phyloP scores from a whole-genome alignment of 164 flowering plant genomes.

The Berberis vulgaris region DNA sequence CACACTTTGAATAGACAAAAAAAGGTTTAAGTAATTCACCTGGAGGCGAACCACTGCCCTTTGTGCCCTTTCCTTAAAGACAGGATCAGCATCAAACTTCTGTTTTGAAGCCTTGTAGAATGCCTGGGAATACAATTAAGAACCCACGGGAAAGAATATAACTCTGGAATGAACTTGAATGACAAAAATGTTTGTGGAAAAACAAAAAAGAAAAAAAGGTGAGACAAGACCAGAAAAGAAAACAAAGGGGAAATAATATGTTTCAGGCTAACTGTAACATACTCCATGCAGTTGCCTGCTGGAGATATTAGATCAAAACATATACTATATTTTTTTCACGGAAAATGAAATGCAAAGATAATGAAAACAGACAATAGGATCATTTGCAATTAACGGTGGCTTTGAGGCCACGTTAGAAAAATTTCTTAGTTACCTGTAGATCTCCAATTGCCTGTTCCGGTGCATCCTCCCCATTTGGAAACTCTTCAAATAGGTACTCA shows the following conservation, averaged over 20 bases:
- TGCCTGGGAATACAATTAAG: constrained; percentile 31
- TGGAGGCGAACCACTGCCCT: constrained; percentile 88
- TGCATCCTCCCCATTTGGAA: constrained; percentile 63
- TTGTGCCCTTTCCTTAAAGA: constrained; percentile 81
- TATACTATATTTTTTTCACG: too few relatives aligned
- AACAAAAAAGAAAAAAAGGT: too few relatives aligned
- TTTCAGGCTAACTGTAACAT: too few relatives aligned
- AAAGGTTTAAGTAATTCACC: constrained; percentile 31
- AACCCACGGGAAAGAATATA: background rate
- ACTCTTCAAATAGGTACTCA: constrained; percentile 72
- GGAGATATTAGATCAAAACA: too few relatives aligned
- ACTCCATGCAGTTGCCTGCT: too few relatives aligned
- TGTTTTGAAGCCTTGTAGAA: constrained; percentile 80
- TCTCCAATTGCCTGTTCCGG: constrained; percentile 60
- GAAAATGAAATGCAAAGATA: too few relatives aligned
- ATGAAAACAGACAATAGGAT: too few relatives aligned
- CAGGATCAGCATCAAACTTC: constrained; percentile 78
- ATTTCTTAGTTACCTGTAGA: constrained; percentile 45
- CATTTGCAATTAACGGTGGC: background rate
- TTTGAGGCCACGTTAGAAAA: background rate
- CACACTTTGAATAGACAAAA: background rate
- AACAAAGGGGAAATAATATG: too few relatives aligned
- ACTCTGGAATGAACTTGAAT: too few relatives aligned
- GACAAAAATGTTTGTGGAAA: too few relatives aligned
- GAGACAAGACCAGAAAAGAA: too few relatives aligned